Conservation (phyloP, 2,329 filamentous ascomycete species). For the Diaporthe citriasiana region DNA sequence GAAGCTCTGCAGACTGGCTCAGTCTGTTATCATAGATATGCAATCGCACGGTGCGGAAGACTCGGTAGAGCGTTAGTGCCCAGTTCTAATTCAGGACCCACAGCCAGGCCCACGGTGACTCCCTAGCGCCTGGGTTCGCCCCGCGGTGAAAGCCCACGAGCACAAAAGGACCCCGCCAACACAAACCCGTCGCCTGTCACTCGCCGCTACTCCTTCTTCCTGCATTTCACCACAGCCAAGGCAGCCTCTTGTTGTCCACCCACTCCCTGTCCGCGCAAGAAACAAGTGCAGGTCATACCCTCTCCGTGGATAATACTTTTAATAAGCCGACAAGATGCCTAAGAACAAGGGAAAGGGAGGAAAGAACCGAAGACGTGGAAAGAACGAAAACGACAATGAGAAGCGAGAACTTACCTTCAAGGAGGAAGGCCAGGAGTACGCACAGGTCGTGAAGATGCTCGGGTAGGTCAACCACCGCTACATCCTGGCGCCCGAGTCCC, state of each 20-base stretch:
- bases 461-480: conserved; percentile 57
- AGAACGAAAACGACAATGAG: conserved; percentile 87
- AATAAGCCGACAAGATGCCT: conserved; percentile 36
- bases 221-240: conserved; percentile 10
- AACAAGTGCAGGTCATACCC: conserved; percentile 70
- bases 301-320: neutral
- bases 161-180: conserved; percentile 43
- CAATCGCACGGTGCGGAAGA: conserved; percentile 16
- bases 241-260: conserved; percentile 49
- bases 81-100: conserved; percentile 3
- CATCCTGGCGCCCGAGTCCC: neutral
- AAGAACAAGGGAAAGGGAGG: conserved; percentile 45
- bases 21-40: conserved; percentile 8
- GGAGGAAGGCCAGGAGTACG: conserved; percentile 79
- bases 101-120: conserved; percentile 18
- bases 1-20: neutral
- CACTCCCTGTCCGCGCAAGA: conserved; percentile 54
- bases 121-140: conserved; percentile 34
- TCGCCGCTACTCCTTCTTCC: conserved; percentile 24
- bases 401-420: conserved; percentile 87
- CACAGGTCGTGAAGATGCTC: conserved; percentile 92
- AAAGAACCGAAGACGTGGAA: conserved; percentile 57
- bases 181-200: conserved; percentile 38
- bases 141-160: conserved; percentile 37
- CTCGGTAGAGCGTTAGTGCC: conserved; percentile 16